Conservation (phyloP, 768 basidiomycete species). For the Russula abietina region DNA sequence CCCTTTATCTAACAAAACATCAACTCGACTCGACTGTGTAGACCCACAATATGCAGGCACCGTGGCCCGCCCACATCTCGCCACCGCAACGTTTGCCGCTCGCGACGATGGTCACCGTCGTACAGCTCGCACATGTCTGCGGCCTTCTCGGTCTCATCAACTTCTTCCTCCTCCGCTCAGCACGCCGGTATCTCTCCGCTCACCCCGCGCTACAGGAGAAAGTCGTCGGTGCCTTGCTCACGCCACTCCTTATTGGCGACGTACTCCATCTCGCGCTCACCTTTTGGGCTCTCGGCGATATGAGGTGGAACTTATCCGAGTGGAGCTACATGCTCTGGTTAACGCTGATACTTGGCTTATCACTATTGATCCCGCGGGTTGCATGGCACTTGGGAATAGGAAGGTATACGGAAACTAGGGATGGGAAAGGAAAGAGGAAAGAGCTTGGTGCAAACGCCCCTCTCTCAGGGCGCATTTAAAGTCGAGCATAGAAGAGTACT, state of each 20-base stretch:
- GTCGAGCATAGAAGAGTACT: neutral
- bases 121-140: slow-evolving; percentile 75
- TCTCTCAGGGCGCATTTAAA: slow-evolving; percentile 3
- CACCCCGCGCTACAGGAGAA: slow-evolving; percentile 68
- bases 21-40: slow-evolving; percentile 27
- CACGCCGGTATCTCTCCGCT: slow-evolving; percentile 51
- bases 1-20: too few relatives aligned
- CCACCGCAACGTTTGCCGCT: slow-evolving; percentile 48
- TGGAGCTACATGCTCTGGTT: slow-evolving; percentile 71
- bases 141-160: slow-evolving; percentile 69
- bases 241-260: slow-evolving; percentile 66
- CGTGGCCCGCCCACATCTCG: slow-evolving; percentile 49
- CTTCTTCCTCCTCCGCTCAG: slow-evolving; percentile 55
- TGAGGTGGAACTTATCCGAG: slow-evolving; percentile 50
- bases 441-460: neutral
- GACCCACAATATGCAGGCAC: slow-evolving; percentile 71
- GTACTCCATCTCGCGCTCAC: slow-evolving; percentile 60
- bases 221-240: slow-evolving; percentile 55
- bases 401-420: slow-evolving; percentile 62
- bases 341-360: slow-evolving; percentile 56
- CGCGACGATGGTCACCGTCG: slow-evolving; percentile 62
- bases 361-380: slow-evolving; percentile 60
- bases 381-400: slow-evolving; percentile 74
- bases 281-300: slow-evolving; percentile 70
- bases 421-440: slow-evolving; percentile 33